Evolutionary conservation across 192 early-diverging fungal genomes (phyloP).

Genomic region (Coemansia sp.): DNA sequence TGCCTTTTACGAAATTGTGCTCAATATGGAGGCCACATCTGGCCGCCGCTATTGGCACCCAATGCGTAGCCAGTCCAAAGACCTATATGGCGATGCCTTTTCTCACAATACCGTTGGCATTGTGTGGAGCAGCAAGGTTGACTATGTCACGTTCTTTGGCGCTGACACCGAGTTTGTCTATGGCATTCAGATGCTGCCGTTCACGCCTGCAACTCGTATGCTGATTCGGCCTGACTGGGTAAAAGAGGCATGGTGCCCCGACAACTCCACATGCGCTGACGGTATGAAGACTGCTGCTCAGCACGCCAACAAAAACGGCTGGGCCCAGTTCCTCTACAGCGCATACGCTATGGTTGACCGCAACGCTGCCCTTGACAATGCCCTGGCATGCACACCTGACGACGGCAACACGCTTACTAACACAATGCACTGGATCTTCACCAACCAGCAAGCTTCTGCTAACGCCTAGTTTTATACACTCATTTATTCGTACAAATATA

Average conservation of each 20-base stretch:
- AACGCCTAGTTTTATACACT: not conserved
- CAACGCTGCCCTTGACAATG: constrained; percentile 28
- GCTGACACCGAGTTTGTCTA: constrained; percentile 51
- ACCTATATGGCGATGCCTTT: constrained; percentile 40
- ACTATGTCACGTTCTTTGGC: constrained; percentile 54
- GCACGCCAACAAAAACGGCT: constrained; percentile 24
- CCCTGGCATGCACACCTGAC: constrained; percentile 35
- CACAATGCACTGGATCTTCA: constrained; percentile 55
- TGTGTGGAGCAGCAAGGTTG: constrained; percentile 56
- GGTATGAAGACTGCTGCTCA: constrained; percentile 48
- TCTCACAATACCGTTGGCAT: constrained; percentile 51
- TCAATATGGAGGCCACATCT: constrained; percentile 53
- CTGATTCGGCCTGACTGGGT: constrained; percentile 50
- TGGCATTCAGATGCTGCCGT: constrained; percentile 61
- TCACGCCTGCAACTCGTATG: constrained; percentile 49
- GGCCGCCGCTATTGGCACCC: constrained; percentile 58
- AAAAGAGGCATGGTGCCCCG: constrained; percentile 47
- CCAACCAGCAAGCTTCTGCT: constrained; percentile 25
- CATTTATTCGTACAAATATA: not conserved
- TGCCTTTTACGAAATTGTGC: constrained; percentile 49
- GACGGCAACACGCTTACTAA: constrained; percentile 59
- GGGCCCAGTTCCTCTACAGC: constrained; percentile 54
- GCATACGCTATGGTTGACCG: constrained; percentile 52
- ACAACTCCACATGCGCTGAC: constrained; percentile 20
- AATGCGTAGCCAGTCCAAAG: constrained; percentile 19